Evolutionary conservation across 2,329 filamentous ascomycete genomes (phyloP), one percentile per base, ranked within the genome.

Genomic region (Fusarium anguioides): DNA sequence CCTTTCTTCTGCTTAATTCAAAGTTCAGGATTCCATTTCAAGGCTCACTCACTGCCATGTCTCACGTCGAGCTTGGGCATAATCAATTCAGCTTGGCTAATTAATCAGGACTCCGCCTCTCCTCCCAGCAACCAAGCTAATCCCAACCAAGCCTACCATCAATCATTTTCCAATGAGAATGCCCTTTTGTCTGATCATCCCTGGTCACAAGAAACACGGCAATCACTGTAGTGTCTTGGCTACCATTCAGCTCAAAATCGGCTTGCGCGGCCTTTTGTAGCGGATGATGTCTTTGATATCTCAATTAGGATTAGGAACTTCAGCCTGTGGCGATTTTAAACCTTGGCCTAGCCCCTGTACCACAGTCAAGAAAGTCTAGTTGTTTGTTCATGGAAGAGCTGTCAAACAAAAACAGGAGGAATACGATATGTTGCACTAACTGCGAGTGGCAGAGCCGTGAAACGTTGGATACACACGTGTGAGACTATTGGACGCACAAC

Each of bases 221-320:
- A 46, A 41, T 46, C 40, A 47, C n/a, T 61, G 4, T 61, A 23
- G 29, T 42, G 55, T 56, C 56, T 57, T 57, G 51, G 56, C 56
- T 23, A 33, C 31, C 29, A 36, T 44, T 41, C 37, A 62, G 60
- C 49, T 48, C 29, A 33, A 41, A 36, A 59, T 15, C 29, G 18
- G 60, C 60, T 63, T 64, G 60, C 60, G 61, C 46, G 60, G 53
- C 60, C 33, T 60, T 45, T 49, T 20, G 10, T 12, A 26, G 33
- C 18, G 27, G 37, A 63, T 63, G 58, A 63, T 63, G 60, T 50
- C 50, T 46, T 57, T 63, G 50, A 64, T 36, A 37, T 29, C 61
- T 64, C 31, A 31, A 64, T 64, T 35, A 18, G 53, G 61, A 18
- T 48, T 64, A 64, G 60, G 29, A 46, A 44, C 11, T 47, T 20